Evolutionary conservation across 139 green algal genomes (phyloP).

Genomic region (Micractinium sp.): DNA sequence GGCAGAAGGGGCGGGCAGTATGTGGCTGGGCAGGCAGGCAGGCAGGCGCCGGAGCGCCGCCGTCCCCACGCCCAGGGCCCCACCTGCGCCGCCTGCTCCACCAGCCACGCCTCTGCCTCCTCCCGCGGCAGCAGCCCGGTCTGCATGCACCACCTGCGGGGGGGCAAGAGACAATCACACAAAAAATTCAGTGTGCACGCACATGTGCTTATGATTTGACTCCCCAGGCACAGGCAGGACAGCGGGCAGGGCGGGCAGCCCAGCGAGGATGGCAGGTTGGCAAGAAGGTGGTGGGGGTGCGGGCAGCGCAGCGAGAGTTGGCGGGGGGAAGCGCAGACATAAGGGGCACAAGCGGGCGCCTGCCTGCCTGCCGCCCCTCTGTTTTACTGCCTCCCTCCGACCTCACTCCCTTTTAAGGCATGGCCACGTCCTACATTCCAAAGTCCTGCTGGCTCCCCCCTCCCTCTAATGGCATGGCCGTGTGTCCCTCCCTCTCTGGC

Average conservation of each 20-base stretch:
- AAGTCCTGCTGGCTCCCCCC: neutral
- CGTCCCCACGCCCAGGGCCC: neutral
- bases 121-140: constrained; percentile 68
- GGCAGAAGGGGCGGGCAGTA: neutral
- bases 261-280: neutral
- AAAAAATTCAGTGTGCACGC: no score
- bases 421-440: neutral
- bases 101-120: constrained; percentile 62
- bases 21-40: neutral
- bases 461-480: neutral
- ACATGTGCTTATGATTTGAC: no score
- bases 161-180: neutral
- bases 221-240: no score
- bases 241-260: no score
- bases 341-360: neutral
- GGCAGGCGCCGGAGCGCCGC: no score
- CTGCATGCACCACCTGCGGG: constrained; percentile 57
- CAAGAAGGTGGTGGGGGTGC: neutral
- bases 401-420: no score
- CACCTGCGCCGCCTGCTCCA: constrained; percentile 32
- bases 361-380: no score
- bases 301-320: neutral
- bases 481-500: neutral
- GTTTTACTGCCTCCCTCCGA: no score
- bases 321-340: no score